Evolutionary conservation across 202 grass and related monocot genomes (phyloP).

Genomic region (Panicum hallii): DNA sequence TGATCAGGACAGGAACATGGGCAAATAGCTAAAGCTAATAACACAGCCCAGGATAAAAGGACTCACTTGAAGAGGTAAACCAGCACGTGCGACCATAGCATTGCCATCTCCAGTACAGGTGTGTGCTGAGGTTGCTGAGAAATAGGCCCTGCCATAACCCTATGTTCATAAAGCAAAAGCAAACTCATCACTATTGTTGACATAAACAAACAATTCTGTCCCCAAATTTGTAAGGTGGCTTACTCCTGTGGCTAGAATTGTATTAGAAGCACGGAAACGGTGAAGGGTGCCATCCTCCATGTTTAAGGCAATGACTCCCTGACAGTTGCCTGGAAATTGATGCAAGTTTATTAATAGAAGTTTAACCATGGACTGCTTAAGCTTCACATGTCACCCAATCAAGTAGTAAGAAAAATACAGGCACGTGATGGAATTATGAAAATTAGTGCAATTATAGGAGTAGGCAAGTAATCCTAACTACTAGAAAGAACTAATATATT

Average conservation of each 20-base stretch:
- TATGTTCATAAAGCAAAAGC: conserved; percentile 33
- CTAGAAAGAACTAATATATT: not conserved
- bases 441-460: conserved; percentile 27
- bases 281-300: conserved; percentile 90
- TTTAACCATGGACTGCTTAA: conserved; percentile 17
- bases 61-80: conserved; percentile 65
- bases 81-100: conserved; percentile 71
- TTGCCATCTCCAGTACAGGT: conserved; percentile 80
- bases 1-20: conserved; percentile 30
- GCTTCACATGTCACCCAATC: conserved; percentile 9
- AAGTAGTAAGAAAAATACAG: conserved; percentile 9
- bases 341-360: not conserved
- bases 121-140: conserved; percentile 72
- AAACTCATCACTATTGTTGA: not conserved
- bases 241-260: conserved; percentile 80
- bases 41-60: not conserved
- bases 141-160: conserved; percentile 71
- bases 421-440: not conserved
- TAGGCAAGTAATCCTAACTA: not conserved
- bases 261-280: conserved; percentile 67
- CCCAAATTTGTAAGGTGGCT: conserved; percentile 6
- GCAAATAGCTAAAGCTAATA: conserved; percentile 18
- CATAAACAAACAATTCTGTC: not conserved
- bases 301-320: conserved; percentile 81
- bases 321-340: conserved; percentile 55